A percentile compares a stretch with the other conserved stretches of the same genome.
Evolutionary conservation across 2,329 filamentous ascomycete genomes (phyloP).

Genomic region (Uncinocarpus reesii): DNA sequence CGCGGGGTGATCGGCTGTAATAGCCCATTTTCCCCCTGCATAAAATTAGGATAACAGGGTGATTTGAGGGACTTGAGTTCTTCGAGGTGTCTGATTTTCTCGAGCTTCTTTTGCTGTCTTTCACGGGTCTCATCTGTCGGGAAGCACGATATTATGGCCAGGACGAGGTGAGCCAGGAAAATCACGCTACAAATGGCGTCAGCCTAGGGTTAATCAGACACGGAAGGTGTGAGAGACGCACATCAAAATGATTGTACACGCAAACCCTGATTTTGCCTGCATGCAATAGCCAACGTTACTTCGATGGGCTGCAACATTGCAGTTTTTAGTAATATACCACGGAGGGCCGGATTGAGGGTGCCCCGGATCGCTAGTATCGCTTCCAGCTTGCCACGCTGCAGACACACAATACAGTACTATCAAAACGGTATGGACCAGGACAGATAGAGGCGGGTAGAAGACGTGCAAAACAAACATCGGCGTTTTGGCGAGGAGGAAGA

Average conservation of each 20-base stretch:
- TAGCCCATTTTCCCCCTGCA: conserved; percentile 21
- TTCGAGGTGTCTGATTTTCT: conserved; percentile 26
- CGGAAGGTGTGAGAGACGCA: conserved; percentile 30
- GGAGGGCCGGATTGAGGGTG: conserved; percentile 47
- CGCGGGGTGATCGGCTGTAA: conserved; percentile 35
- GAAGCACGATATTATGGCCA: conserved; percentile 42
- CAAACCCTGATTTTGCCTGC: conserved; percentile 51
- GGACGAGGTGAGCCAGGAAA: conserved; percentile 40
- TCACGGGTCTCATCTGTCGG: conserved; percentile 32
- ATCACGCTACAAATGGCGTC: conserved; percentile 33
- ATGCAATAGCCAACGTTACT: conserved; percentile 46
- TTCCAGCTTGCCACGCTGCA: conserved; percentile 46
- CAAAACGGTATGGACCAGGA: conserved; percentile 43
- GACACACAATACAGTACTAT: conserved; percentile 47
- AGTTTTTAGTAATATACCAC: conserved; percentile 56
- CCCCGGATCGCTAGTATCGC: conserved; percentile 48
- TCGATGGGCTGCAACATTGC: conserved; percentile 41
- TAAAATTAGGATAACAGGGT: conserved; percentile 25
- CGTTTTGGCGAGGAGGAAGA: conserved; percentile 50
- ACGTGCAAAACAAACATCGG: conserved; percentile 48
- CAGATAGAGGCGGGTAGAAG: conserved; percentile 47
- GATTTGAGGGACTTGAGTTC: conserved; percentile 31
- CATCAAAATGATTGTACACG: conserved; percentile 47
- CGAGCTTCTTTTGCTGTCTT: conserved; percentile 21
- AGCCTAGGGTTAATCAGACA: neutral